Evolutionary conservation across 2,329 filamentous ascomycete genomes (phyloP).

Genomic region (Beauveria australis): DNA sequence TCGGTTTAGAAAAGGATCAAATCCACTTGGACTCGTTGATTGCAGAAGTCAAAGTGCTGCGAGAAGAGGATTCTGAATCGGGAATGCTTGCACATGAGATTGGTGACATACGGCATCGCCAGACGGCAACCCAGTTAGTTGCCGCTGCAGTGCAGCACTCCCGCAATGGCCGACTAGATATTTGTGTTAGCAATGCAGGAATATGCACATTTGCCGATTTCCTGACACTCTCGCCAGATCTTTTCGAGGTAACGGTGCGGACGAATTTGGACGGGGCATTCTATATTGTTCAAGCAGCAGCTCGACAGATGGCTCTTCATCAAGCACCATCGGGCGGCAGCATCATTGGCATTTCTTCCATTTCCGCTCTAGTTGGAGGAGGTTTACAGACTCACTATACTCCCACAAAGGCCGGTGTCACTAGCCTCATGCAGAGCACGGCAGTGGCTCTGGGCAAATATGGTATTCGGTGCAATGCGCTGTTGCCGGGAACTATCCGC

Average conservation of each 20-base stretch:
- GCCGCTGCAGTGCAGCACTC: constrained; percentile 50
- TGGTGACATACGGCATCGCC: constrained; percentile 70
- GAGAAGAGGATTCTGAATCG: constrained; percentile 9
- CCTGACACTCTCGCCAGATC: constrained; percentile 60
- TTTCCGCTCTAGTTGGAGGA: constrained; percentile 69
- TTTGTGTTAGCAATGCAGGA: constrained; percentile 84
- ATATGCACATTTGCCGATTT: constrained; percentile 87
- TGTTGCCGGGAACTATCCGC: constrained; percentile 74
- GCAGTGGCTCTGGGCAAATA: constrained; percentile 72
- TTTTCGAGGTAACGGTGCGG: constrained; percentile 62
- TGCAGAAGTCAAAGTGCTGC: constrained; percentile 40
- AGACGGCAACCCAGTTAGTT: constrained; percentile 63
- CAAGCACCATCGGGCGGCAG: constrained; percentile 62
- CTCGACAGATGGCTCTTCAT: constrained; percentile 64
- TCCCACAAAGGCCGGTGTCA: constrained; percentile 75
- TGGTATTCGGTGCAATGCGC: constrained; percentile 71
- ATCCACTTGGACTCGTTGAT: constrained; percentile 45
- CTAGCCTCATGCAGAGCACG: constrained; percentile 74
- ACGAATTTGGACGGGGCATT: constrained; percentile 88
- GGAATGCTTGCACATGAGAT: constrained; percentile 45
- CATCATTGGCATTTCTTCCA: constrained; percentile 70
- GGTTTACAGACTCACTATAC: constrained; percentile 78
- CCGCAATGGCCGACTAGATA: constrained; percentile 54
- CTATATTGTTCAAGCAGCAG: constrained; percentile 77
- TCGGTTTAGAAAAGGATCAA: constrained; percentile 48